Conservation (phyloP, 441 rosid species). For the Populus hybrid region DNA sequence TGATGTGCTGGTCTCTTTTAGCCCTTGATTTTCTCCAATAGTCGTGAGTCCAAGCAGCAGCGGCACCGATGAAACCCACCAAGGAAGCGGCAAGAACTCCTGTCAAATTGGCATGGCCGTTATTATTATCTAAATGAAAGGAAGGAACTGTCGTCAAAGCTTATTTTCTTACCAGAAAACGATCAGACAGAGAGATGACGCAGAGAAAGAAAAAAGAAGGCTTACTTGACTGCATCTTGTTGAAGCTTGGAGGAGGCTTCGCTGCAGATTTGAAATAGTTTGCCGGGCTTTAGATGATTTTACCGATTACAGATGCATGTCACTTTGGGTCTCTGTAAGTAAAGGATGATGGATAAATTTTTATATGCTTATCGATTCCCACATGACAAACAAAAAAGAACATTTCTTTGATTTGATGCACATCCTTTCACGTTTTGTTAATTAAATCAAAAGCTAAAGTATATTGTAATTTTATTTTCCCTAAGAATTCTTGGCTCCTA, state of each 20-base stretch:
- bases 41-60: conserved; percentile 25
- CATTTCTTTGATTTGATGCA: no score
- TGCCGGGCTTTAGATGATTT: not conserved
- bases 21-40: conserved; percentile 16
- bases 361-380: no score
- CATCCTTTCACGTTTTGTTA: no score
- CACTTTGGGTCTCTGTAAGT: no score
- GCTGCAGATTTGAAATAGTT: not conserved
- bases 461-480: no score
- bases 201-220: no score
- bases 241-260: not conserved
- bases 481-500: no score
- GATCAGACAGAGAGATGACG: no score
- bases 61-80: conserved; percentile 33
- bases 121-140: not conserved
- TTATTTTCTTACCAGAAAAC: not conserved
- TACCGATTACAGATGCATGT: not conserved
- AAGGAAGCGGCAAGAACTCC: conserved; percentile 39
- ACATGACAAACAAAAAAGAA: no score
- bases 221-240: conserved; percentile 10
- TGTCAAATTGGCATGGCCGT: conserved; percentile 16
- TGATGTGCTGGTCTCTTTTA: conserved; percentile 14
- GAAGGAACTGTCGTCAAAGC: not conserved
- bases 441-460: no score
- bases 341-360: no score